These are phyloP conservation scores for Fusarium longipes DNA, from an alignment of 2,329 filamentous ascomycete genomes.

Conservation along the genomic window DNA sequence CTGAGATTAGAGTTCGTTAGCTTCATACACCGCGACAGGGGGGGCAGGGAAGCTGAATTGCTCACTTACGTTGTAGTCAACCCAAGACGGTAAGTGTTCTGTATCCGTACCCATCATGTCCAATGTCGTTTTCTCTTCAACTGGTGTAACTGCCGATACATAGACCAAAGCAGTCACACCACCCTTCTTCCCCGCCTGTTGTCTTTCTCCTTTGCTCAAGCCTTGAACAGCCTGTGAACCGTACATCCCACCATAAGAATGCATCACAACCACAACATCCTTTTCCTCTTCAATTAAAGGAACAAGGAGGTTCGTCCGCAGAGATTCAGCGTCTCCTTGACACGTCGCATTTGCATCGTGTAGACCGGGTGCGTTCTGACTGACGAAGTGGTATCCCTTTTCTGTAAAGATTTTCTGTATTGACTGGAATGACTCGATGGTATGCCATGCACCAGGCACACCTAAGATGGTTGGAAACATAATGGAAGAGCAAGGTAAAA, in stretches of 20 bases:
- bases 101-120: constrained; percentile 15
- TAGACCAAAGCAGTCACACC: constrained; percentile 29
- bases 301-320: constrained; percentile 7
- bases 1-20: not conserved
- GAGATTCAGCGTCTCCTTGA: constrained; percentile 1
- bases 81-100: not conserved
- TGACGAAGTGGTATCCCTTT: constrained; percentile 6
- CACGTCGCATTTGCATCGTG: not conserved
- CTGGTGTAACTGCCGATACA: constrained; percentile 7
- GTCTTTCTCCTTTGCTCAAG: constrained; percentile 27
- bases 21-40: not conserved
- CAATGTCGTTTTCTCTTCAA: not conserved
- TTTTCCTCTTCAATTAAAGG: constrained; percentile 33
- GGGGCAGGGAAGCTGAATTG: too few relatives aligned
- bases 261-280: constrained; percentile 38
- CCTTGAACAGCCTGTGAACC: constrained; percentile 32
- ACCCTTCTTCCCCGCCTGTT: constrained; percentile 1
- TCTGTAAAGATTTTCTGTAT: not conserved
- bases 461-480: constrained; percentile 31
- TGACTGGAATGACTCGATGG: not conserved
- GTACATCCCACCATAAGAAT: constrained; percentile 40
- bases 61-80: constrained; percentile 1
- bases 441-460: constrained; percentile 41
- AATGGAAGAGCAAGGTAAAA: not conserved
- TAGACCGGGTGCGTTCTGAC: constrained; percentile 8